Conservation (phyloP, 495 filamentous ascomycete species). For the Trichoderma gamsii region DNA sequence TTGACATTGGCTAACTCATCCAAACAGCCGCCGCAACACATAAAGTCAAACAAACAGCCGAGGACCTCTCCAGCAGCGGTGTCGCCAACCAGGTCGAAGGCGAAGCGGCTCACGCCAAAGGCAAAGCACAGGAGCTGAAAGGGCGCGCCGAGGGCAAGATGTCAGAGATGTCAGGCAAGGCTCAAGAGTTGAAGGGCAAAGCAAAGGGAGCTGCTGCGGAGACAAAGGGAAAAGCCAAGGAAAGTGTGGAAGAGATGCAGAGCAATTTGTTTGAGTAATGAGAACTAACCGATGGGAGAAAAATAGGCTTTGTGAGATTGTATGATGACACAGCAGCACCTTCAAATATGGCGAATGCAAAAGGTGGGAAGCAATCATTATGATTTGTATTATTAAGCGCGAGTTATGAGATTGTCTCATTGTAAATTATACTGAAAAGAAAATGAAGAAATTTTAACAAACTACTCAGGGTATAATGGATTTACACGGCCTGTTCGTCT, state of each 20-base stretch:
- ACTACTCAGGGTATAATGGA: not conserved
- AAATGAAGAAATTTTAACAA: not conserved
- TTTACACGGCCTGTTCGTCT: not conserved
- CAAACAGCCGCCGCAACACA: conserved; percentile 17
- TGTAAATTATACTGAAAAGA: not conserved
- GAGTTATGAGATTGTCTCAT: not conserved
- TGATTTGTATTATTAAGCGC: not conserved
- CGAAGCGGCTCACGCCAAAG: conserved; percentile 27
- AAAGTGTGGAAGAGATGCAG: conserved; percentile 18
- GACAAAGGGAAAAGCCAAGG: conserved; percentile 27
- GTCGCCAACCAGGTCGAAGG: conserved; percentile 24
- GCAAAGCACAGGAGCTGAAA: conserved; percentile 26
- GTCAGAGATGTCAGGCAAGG: conserved; percentile 22
- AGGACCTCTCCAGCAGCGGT: conserved; percentile 25
- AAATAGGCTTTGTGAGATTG: not conserved
- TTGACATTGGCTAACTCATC: not conserved
- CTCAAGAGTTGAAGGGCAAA: conserved; percentile 29
- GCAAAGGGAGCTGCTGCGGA: conserved; percentile 33
- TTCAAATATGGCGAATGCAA: not conserved
- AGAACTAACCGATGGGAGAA: not conserved
- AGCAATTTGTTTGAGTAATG: conserved; percentile 19
- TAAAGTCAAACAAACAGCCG: conserved; percentile 38
- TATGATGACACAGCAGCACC: not conserved
- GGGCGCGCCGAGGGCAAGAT: conserved; percentile 19
- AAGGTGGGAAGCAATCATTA: not conserved